Percentiles rank a stretch among this genome's conserved stretches.
These are phyloP conservation scores for Alternaria brassicae DNA, from an alignment of 2,329 filamentous ascomycete species.

Conservation along the genomic window DNA sequence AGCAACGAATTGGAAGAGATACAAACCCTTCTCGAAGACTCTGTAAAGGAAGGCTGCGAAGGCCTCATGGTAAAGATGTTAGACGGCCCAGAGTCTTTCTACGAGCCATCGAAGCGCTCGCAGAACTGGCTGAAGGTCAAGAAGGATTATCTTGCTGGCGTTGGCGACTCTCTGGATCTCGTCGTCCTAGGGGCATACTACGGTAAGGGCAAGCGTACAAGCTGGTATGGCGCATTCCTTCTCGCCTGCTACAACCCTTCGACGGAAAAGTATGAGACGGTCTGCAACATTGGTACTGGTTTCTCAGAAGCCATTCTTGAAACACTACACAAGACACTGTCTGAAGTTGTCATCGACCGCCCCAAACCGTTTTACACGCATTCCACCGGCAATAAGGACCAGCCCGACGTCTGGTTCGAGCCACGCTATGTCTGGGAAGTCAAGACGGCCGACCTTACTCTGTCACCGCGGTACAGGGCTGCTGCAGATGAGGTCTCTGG, in stretches of 20 bases:
- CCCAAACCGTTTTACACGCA: constrained; percentile 96
- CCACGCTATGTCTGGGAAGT: constrained; percentile 96
- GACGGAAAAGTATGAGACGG: constrained; percentile 85
- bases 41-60: constrained; percentile 94
- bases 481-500: constrained; percentile 77
- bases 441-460: constrained; percentile 91
- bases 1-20: constrained; percentile 92
- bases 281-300: constrained; percentile 98
- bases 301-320: constrained; percentile 96
- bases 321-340: constrained; percentile 78
- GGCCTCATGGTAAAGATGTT: constrained; percentile 99
- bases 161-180: constrained; percentile 94
- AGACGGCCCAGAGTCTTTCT: constrained; percentile 88
- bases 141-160: constrained; percentile 93
- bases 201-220: constrained; percentile 94
- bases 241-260: constrained; percentile 89
- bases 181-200: constrained; percentile 95
- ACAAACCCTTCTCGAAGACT: constrained; percentile 89
- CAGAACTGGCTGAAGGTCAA: constrained; percentile 99
- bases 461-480: constrained; percentile 93
- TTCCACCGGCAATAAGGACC: constrained; percentile 82
- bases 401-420: constrained; percentile 99
- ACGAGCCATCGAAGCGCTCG: constrained; percentile 94
- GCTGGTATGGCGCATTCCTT: constrained; percentile 93
- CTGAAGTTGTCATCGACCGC: constrained; percentile 80